Conservation (phyloP, 2,329 filamentous ascomycete species). For the Ophioceras dolichostomum region DNA sequence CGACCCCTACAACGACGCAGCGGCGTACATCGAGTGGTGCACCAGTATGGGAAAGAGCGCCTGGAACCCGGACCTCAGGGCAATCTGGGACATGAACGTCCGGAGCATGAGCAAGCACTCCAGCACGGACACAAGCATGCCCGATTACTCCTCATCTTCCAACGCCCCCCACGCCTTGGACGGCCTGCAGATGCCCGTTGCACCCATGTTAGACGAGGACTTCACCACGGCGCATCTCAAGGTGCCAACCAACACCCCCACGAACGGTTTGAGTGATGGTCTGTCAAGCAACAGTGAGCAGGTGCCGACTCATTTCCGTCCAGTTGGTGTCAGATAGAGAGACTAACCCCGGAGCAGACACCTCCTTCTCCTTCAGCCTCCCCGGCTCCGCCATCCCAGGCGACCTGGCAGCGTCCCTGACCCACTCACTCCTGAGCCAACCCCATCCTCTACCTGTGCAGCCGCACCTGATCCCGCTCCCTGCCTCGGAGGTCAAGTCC, state of each 20-base stretch:
- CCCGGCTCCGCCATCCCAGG: constrained; percentile 15
- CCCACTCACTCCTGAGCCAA: constrained; percentile 35
- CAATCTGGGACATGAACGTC: constrained; percentile 6
- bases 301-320: background rate
- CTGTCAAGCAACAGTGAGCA: background rate
- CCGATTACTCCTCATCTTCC: constrained; percentile 20
- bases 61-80: constrained; percentile 3
- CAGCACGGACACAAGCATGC: constrained; percentile 28
- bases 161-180: constrained; percentile 8
- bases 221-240: constrained; percentile 17
- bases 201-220: constrained; percentile 19
- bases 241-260: constrained; percentile 30
- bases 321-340: no score
- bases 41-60: background rate
- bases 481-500: constrained; percentile 26
- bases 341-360: no score
- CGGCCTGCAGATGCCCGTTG: constrained; percentile 15
- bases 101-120: constrained; percentile 11
- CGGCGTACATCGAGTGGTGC: constrained; percentile 13
- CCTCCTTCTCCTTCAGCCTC: constrained; percentile 8
- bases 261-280: constrained; percentile 7
- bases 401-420: constrained; percentile 29
- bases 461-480: constrained; percentile 15
- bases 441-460: constrained; percentile 24
- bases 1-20: constrained; percentile 14